Percentiles rank a stretch among this genome's conserved stretches.
Conservation (phyloP, 2,329 filamentous ascomycete genomes). For the Ustulina deusta region DNA sequence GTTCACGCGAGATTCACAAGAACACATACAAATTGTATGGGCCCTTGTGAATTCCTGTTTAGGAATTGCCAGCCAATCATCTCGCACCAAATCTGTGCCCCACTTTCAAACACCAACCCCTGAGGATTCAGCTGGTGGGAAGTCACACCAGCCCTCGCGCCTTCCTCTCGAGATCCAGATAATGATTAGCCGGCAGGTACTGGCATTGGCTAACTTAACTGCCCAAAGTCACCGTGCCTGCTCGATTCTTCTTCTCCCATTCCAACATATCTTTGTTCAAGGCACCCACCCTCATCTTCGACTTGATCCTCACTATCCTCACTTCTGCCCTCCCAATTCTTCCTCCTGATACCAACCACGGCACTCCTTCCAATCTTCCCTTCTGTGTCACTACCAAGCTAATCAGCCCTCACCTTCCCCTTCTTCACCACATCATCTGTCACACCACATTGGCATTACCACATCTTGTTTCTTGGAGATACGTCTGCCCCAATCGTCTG, state of each 20-base stretch:
- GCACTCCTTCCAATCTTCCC: background rate
- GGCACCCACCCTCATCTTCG: background rate
- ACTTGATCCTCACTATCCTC: background rate
- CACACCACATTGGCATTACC: background rate
- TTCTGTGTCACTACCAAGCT: background rate
- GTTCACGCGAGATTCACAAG: conserved; percentile 39
- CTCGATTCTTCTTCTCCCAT: conserved; percentile 2
- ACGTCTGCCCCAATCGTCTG: background rate
- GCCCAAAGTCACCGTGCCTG: conserved; percentile 13
- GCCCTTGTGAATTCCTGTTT: conserved; percentile 44
- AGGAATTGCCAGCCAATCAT: conserved; percentile 41
- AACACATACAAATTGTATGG: conserved; percentile 42
- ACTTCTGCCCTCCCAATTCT: background rate
- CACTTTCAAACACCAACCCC: conserved; percentile 35
- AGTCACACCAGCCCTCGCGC: conserved; percentile 22
- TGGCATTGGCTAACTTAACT: conserved; percentile 35
- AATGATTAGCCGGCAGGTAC: conserved; percentile 34
- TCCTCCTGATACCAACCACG: background rate
- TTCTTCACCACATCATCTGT: background rate
- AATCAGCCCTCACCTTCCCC: background rate
- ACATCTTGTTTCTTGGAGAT: conserved; percentile 8
- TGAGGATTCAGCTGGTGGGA: conserved; percentile 13
- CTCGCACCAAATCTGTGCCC: conserved; percentile 11
- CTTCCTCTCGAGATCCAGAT: conserved; percentile 46
- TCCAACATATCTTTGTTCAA: conserved; percentile 5